Conservation (phyloP, 345 rosid species). For the Sonneratia alba region DNA sequence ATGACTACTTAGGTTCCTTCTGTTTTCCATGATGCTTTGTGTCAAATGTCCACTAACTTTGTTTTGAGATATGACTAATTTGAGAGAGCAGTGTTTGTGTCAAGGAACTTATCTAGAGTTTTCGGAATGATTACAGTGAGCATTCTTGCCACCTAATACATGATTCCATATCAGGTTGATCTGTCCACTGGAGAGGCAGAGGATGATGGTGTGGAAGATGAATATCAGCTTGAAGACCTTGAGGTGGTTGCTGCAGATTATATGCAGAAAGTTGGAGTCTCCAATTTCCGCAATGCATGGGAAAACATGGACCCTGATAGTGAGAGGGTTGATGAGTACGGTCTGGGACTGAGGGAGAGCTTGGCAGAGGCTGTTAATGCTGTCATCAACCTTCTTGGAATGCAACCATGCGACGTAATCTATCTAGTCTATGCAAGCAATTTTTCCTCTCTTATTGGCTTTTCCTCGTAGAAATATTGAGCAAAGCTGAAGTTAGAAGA, state of each 20-base stretch:
- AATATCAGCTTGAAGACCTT: constrained; percentile 92
- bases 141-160: background rate
- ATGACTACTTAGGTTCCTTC: too few species aligned
- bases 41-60: too few species aligned
- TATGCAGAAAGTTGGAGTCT: constrained; percentile 73
- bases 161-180: constrained; percentile 53
- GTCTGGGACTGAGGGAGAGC: constrained; percentile 90
- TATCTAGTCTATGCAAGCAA: background rate
- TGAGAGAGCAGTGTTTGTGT: background rate
- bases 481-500: background rate
- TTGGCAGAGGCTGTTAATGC: constrained; percentile 75
- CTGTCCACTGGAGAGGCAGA: constrained; percentile 79
- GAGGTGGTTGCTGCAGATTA: constrained; percentile 92
- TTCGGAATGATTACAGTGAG: background rate
- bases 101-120: too few species aligned
- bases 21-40: too few species aligned
- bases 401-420: constrained; percentile 97
- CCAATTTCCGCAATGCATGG: constrained; percentile 98
- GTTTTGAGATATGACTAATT: too few species aligned
- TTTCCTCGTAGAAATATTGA: background rate
- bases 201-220: constrained; percentile 97
- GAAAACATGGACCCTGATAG: constrained; percentile 65
- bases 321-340: constrained; percentile 90
- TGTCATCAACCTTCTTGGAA: constrained; percentile 89
- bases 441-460: background rate